phyloP scores from a whole-genome alignment of 1,284 basidiomycete genomes.

The Ganoderma multipileum region DNA sequence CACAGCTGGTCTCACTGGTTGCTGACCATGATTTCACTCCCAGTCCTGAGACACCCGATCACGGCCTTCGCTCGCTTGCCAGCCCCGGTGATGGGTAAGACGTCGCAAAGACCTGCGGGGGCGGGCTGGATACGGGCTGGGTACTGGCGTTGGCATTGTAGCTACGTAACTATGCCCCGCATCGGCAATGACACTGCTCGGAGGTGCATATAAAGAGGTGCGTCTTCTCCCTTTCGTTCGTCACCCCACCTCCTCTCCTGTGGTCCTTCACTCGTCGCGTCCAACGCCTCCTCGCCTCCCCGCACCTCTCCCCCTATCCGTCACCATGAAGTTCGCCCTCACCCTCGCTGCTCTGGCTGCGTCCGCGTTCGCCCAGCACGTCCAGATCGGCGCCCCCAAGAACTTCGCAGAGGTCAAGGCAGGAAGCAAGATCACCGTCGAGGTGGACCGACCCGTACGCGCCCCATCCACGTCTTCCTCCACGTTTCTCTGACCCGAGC shows the following conservation, averaged over 20 bases:
- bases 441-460: slow-evolving; percentile 52
- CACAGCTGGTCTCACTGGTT: not conserved
- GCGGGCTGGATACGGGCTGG: not conserved
- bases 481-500: not conserved
- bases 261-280: not conserved
- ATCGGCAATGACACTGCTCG: not conserved
- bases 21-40: not conserved
- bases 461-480: not conserved
- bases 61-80: not conserved
- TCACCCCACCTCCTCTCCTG: not conserved
- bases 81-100: not conserved
- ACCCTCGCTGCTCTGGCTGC: slow-evolving; percentile 34
- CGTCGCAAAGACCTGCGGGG: not conserved
- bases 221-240: not conserved
- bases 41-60: not conserved
- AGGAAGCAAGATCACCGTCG: slow-evolving; percentile 46
- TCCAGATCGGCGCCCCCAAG: slow-evolving; percentile 46
- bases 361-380: slow-evolving; percentile 46
- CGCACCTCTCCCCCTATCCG: not conserved
- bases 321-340: slow-evolving; percentile 34
- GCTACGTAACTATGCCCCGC: not conserved
- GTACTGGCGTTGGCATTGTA: not conserved
- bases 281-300: not conserved
- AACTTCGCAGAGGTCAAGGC: slow-evolving; percentile 41
- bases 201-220: not conserved